Base-by-base conservation (phyloP, 2,329 filamentous ascomycete genomes). In the Fusarium fracticaudum region DNA sequence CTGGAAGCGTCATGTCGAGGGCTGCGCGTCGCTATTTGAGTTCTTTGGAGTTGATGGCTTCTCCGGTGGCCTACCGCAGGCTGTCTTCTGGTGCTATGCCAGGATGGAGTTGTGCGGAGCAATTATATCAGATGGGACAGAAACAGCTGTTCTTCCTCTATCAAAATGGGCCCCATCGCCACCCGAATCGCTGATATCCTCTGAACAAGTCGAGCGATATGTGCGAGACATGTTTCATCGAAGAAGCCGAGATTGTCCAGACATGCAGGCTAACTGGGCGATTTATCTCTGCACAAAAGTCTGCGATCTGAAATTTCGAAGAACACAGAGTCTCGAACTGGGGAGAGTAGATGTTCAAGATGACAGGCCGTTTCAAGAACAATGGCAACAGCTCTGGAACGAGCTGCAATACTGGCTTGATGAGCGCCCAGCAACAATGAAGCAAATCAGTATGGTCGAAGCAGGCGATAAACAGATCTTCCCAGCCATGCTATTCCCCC, bases 11-110 rank as follows among this genome's bases (percentile, higher is more conserved):
- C 88, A 90, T 77, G 78, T 90, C 7, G 88, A 90, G 60, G 88
- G 88, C 1, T 89, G 87, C 69, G 87, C 88, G 3, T 84, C 86
- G 4, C 77, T 90, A 4, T 86, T 90, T 29, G 84, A 86, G 67
- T 84, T 86, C 4, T 85, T 86, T 64, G 84, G 83, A 5, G 86
- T 90, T 10, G 84, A 87, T 43, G 88, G 88, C 1, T 81, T 81
- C 66, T 80, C 79, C 6, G 80, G 79, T 17, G 80, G 80, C n/a
- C 84, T 88, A 8, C 82, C 83, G 11, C 86, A 88, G 72, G 87
- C 87, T 1, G 81, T 90, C 0, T 90, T 90, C 70, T 90, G 88
- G 88, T 89, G 87, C 72, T 90, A 88, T 74, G 87, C 86, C 1
- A 83, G 88, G 48, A 90, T 90, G 87, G 88, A 89, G 74, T 75